Percentiles rank a stretch among this genome's conserved stretches.
These are phyloP conservation scores for Eucalyptus coolabah DNA, from an alignment of 345 rosid species.

Conservation along the genomic window DNA sequence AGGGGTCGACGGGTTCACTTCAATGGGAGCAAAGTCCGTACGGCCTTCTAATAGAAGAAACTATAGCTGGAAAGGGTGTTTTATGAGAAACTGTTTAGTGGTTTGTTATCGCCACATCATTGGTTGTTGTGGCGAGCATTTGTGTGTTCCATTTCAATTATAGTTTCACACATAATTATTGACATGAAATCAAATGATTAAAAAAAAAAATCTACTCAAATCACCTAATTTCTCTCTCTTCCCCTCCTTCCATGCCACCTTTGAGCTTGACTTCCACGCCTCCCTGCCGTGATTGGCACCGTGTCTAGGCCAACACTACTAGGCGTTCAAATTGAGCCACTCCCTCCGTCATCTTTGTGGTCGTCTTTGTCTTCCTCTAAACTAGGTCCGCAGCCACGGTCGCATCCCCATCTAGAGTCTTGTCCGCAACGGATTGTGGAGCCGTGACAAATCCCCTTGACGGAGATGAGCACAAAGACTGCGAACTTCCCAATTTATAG, in stretches of 20 bases:
- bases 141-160: background rate
- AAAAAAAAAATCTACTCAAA: background rate
- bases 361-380: background rate
- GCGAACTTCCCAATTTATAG: background rate
- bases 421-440: no score
- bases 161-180: background rate
- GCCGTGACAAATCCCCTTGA: background rate
- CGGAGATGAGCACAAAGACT: background rate
- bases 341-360: background rate
- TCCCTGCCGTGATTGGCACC: background rate
- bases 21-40: background rate
- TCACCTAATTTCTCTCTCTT: background rate
- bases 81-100: background rate
- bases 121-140: accelerated
- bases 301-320: background rate
- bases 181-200: background rate
- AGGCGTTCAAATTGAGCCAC: background rate
- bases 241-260: background rate
- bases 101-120: accelerated
- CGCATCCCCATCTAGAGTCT: background rate
- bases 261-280: background rate
- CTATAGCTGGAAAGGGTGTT: background rate
- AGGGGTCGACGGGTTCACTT: background rate
- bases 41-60: background rate
- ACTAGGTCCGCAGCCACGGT: background rate